Base-by-base conservation (phyloP, 108 stramenopile genomes). In the Nannochloropsis salina region DNA sequence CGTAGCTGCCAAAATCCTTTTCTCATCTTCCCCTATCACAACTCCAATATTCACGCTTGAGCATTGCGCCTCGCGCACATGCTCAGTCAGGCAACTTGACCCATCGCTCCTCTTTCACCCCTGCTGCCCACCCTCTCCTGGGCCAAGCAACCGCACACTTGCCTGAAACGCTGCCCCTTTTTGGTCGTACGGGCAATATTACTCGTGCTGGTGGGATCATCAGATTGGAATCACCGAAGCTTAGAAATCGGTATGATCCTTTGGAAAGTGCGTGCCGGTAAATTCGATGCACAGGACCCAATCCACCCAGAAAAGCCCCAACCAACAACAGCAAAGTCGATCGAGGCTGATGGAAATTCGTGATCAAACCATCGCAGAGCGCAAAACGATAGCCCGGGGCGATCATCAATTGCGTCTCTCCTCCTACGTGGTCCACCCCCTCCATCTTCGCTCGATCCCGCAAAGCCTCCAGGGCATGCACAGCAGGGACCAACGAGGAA, bases 301-400 rank as follows among this genome's bases (percentile, higher is more conserved):
- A 40, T 3, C 81, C 81, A 20, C 82, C 86, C 10, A 74, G 41
- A 9, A 86, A 83, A 3, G 86, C 86, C 42, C 40, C 82, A 8
- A 92, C 92, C 80, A 93, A 82, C 44, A 91, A 85, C 90, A 93
- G 90, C 84, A 93, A 80, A 40, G 92, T 93, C n/a, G 90, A 91
- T 86, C 92, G 91, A 9, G 92, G 92, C 20, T 92, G 91, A 84
- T 93, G 92, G 82, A 93, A 93, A 86, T 93, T 93, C 31, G 92
- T 93, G 12, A 93, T 83, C 83, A 93, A 79, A 41, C 88, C 44
- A 81, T 92, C 92, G 10, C 90, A 89, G 41, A 91, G 89, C 45
- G 85, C 86, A 88, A 93, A 93, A 9, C 87, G 86, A 80, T 93
- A 93, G 10, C 84, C 85, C 21, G 92, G 92, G 31, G 85, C 82